Evolutionary conservation across 2,329 filamentous ascomycete species (phyloP).

Genomic region (Madurella mycetomatis): DNA sequence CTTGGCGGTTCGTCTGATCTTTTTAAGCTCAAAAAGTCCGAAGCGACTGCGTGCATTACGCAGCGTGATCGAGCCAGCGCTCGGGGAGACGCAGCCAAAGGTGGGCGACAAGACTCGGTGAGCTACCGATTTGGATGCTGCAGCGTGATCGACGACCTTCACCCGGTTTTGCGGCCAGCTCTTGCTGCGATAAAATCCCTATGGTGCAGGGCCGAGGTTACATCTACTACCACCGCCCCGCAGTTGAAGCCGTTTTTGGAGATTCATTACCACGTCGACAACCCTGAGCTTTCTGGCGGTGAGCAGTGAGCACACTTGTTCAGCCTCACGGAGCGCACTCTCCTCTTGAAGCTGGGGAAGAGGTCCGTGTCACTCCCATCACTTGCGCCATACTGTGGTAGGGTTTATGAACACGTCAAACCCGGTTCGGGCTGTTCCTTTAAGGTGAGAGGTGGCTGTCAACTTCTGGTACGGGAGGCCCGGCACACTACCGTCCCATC

Average conservation of each 20-base stretch:
- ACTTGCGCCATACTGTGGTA: no score
- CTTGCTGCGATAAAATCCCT: slow-evolving; percentile 3
- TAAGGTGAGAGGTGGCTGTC: no score
- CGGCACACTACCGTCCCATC: no score
- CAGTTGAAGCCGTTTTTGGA: slow-evolving; percentile 5
- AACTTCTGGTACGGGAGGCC: slow-evolving; percentile 1
- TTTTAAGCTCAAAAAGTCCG: slow-evolving; percentile 12
- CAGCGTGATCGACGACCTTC: slow-evolving; percentile 18
- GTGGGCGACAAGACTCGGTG: neutral
- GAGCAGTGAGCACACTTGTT: no score
- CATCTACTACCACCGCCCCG: slow-evolving; percentile 17
- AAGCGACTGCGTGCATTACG: slow-evolving; percentile 9
- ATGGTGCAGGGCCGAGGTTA: slow-evolving; percentile 18
- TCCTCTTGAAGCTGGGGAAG: no score
- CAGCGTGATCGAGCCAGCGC: slow-evolving; percentile 2
- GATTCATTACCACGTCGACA: no score
- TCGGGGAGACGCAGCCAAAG: slow-evolving; percentile 1
- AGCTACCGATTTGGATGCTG: slow-evolving; percentile 5
- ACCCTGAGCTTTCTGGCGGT: no score
- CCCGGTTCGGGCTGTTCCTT: no score
- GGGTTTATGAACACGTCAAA: no score
- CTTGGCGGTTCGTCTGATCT: slow-evolving; percentile 19
- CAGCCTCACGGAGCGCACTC: no score
- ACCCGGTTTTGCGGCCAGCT: slow-evolving; percentile 16
- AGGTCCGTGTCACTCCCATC: no score